Conservation (phyloP, 2,329 filamentous ascomycete genomes). For the Colletotrichum tabaci region DNA sequence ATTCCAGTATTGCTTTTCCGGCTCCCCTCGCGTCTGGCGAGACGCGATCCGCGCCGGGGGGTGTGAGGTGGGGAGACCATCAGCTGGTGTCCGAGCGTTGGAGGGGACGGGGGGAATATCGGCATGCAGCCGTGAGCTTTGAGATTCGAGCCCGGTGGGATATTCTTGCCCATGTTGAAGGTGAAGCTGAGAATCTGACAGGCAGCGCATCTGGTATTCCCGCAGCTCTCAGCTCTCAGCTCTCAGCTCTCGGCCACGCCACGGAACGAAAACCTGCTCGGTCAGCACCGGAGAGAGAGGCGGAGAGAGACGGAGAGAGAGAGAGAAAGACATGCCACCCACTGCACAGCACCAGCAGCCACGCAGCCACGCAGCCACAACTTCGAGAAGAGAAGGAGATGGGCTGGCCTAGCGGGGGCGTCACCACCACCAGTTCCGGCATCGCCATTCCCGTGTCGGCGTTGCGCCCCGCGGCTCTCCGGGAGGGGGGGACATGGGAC, state of each 20-base stretch:
- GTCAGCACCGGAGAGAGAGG: neutral
- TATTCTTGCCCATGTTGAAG: neutral
- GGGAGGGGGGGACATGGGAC: constrained; percentile 19
- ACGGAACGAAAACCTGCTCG: neutral
- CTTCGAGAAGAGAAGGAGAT: constrained; percentile 27
- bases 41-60: constrained; percentile 5
- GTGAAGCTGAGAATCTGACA: neutral
- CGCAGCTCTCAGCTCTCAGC: neutral
- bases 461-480: neutral
- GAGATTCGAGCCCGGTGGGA: neutral
- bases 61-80: neutral
- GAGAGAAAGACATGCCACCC: constrained; percentile 1
- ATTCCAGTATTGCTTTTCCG: constrained; percentile 6
- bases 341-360: no score
- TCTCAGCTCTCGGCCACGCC: neutral
- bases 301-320: no score
- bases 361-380: constrained; percentile 10
- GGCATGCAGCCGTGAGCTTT: neutral
- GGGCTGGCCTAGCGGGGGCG: neutral
- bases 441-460: neutral
- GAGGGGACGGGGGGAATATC: neutral
- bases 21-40: neutral
- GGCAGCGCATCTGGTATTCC: neutral
- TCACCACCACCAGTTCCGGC: neutral
- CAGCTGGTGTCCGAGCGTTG: constrained; percentile 10